phyloP scores from a whole-genome alignment of 768 basidiomycete genomes.

The Holtermanniella nyarrowii region DNA sequence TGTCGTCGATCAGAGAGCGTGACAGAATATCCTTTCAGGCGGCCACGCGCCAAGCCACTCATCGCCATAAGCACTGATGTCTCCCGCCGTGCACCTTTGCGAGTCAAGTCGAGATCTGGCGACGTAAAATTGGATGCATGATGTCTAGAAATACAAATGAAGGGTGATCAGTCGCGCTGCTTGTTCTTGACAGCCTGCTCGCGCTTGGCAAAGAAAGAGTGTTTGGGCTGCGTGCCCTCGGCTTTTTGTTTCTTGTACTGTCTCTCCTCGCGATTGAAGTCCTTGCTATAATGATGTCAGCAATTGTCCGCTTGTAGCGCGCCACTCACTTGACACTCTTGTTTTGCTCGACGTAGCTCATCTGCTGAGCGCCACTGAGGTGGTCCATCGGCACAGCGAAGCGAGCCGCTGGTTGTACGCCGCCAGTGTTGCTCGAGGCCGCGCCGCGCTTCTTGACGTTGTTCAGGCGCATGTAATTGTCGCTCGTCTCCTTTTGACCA shows the following conservation, averaged over 20 bases:
- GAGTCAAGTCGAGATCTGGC: too few species aligned
- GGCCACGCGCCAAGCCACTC: too few species aligned
- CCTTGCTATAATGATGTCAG: constrained; percentile 19
- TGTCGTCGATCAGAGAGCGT: too few species aligned
- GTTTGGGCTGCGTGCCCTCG: constrained; percentile 3
- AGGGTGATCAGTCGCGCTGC: neutral
- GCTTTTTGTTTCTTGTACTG: constrained; percentile 9
- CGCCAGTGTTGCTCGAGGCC: constrained; percentile 10
- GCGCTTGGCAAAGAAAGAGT: constrained; percentile 16
- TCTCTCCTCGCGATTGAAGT: constrained; percentile 26
- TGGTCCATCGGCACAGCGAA: constrained; percentile 38
- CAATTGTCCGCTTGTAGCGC: neutral
- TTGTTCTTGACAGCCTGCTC: constrained; percentile 1
- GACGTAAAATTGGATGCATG: too few species aligned
- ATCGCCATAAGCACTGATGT: too few species aligned
- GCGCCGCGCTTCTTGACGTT: constrained; percentile 17
- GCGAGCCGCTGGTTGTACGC: constrained; percentile 25
- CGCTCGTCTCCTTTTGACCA: constrained; percentile 38
- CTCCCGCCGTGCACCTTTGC: too few species aligned
- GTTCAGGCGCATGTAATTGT: constrained; percentile 33
- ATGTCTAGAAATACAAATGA: neutral
- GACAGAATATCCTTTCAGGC: too few species aligned
- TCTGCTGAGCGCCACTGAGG: constrained; percentile 39
- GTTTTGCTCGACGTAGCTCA: constrained; percentile 41
- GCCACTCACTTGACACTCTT: constrained; percentile 39